Evolutionary conservation across 2,329 filamentous ascomycete genomes (phyloP).

Genomic region (Capronia americana): DNA sequence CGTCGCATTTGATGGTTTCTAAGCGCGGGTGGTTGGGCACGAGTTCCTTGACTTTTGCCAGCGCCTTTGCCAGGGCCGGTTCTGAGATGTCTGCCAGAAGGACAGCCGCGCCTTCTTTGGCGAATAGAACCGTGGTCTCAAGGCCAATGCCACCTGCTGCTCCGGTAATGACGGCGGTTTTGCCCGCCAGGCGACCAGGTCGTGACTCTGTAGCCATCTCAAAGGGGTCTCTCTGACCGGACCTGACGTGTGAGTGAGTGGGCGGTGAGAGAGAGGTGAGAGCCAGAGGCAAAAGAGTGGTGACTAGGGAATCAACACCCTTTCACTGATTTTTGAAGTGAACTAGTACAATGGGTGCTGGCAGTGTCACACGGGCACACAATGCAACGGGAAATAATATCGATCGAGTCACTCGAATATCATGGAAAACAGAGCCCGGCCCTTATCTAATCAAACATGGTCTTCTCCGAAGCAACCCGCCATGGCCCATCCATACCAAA

Average conservation of each 20-base stretch:
- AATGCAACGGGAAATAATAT: not conserved
- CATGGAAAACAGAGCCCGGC: not conserved
- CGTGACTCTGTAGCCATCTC: constrained; percentile 28
- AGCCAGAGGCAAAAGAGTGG: not conserved
- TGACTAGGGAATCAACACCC: not conserved
- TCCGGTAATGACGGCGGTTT: constrained; percentile 60
- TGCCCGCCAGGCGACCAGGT: constrained; percentile 63
- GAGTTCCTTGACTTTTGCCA: constrained; percentile 75
- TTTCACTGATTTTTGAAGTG: not conserved
- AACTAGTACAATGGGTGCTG: not conserved
- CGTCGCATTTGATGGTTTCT: constrained; percentile 69
- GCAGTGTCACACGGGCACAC: not conserved
- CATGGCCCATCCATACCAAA: not conserved
- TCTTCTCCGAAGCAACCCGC: constrained; percentile 21
- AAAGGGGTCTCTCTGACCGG: not conserved
- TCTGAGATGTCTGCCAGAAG: constrained; percentile 85
- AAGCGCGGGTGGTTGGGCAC: constrained; percentile 64
- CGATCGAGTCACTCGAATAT: constrained; percentile 3
- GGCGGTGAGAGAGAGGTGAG: constrained; percentile 1
- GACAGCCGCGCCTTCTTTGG: constrained; percentile 83
- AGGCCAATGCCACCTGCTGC: constrained; percentile 81
- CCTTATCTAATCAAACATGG: constrained; percentile 4
- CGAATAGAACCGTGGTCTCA: constrained; percentile 88
- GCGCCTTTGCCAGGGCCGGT: constrained; percentile 76
- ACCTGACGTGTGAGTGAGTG: not conserved